phyloP scores from a whole-genome alignment of 306 rosid species.

The Vigna hirtella region DNA sequence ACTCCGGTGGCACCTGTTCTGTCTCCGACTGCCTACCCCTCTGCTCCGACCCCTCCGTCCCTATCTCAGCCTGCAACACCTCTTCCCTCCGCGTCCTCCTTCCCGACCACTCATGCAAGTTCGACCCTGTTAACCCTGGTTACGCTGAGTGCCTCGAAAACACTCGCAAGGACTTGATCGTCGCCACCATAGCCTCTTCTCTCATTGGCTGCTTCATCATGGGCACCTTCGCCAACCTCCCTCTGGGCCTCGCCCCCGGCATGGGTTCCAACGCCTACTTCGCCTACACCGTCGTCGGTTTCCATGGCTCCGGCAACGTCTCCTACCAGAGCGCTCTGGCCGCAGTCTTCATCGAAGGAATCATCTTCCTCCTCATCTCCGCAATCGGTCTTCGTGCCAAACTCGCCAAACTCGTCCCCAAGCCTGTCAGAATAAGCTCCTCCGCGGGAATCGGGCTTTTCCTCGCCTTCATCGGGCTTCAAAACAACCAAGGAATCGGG shows the following conservation, averaged over 20 bases:
- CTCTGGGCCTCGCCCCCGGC: conserved; percentile 92
- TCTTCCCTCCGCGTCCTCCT: conserved; percentile 52
- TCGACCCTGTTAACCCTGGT: conserved; percentile 89
- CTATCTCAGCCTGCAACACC: conserved; percentile 58
- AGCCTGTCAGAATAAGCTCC: conserved; percentile 93
- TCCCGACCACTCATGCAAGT: conserved; percentile 71
- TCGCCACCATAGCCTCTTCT: conserved; percentile 86
- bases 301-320: conserved; percentile 89
- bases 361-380: conserved; percentile 67
- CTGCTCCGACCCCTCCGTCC: conserved; percentile 70
- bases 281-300: conserved; percentile 97
- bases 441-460: conserved; percentile 98
- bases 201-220: conserved; percentile 86
- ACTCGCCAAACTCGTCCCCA: conserved; percentile 83
- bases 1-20: conserved; percentile 93
- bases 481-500: conserved; percentile 86
- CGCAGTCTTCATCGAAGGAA: conserved; percentile 86
- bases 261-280: conserved; percentile 98
- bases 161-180: conserved; percentile 81
- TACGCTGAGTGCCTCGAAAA: conserved; percentile 71
- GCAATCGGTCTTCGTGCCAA: conserved; percentile 80
- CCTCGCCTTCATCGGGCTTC: conserved; percentile 89
- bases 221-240: conserved; percentile 94
- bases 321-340: conserved; percentile 86
- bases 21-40: conserved; percentile 83